Evolutionary conservation across 73 alveolate genomes (phyloP), one percentile per base, ranked within the genome.

Genomic region (Blepharisma japonicum): DNA sequence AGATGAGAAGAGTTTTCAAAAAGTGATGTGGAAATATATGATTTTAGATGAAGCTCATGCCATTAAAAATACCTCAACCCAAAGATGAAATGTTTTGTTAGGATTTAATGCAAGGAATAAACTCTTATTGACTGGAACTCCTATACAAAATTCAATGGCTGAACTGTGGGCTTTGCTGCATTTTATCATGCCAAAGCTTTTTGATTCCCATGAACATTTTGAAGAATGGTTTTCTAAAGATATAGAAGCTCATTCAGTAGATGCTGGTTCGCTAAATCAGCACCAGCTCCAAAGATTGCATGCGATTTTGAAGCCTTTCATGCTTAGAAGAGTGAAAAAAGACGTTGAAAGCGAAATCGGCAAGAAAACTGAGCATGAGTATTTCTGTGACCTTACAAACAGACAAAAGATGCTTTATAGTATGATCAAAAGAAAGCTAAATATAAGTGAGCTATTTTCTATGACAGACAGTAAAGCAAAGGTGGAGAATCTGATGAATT

Each of bases 161-260:
- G 99, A 97, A 81, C 87, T 97, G 42, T 97, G 99, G 99, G 99
- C 99, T 67, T 85, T 97, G 55, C 89, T 97, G 32, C 99, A 95
- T 82, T 97, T 97, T 84, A 95, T 97, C 68, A 95, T 95, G 99
- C 99, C 99, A 0, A 93, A 94, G 68, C 80, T 95, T 48, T 97
- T 97, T 70, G 99, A 95, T 81, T 82, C 96, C 49, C 98, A 94
- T 90, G 99, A 95, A 38, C 92, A 95, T 72, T 97, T 97, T 76
- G 93, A 97, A 71, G 99, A 97, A 76, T 97, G 99, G 99, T 97
- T 97, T 91, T 91, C 98, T 55, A 96, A 96, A 86, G 99, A 96
- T 72, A 96, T 96, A 21, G 99, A 96, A 90, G 97, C 99, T 25
- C 94, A 91, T 55, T 91, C 97, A 9, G 83, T 86, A 47, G 97